phyloP scores from a whole-genome alignment of 768 basidiomycete genomes.

The Asterophora parasitica region DNA sequence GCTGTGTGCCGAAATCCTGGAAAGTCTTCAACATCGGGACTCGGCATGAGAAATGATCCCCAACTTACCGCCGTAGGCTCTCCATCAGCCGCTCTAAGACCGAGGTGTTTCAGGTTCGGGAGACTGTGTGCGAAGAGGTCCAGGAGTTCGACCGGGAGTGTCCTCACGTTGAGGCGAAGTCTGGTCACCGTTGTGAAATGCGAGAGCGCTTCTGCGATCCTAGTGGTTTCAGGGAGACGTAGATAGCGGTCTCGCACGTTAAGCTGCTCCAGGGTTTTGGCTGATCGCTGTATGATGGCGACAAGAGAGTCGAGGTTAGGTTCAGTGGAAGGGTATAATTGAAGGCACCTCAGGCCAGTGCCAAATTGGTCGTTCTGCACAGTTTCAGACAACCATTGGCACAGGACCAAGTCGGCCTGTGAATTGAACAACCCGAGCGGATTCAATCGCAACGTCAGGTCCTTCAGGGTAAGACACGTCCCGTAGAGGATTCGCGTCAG shows the following conservation, averaged over 20 bases:
- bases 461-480: conserved; percentile 27
- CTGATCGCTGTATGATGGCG: conserved; percentile 26
- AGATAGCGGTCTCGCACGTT: conserved; percentile 39
- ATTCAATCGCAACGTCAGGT: conserved; percentile 36
- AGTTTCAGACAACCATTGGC: conserved; percentile 29
- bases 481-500: conserved; percentile 28
- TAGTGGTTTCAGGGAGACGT: conserved; percentile 24
- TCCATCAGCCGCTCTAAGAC: conserved; percentile 27
- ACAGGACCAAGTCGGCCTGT: conserved; percentile 30
- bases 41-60: not conserved
- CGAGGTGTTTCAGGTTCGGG: conserved; percentile 27
- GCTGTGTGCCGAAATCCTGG: conserved; percentile 21
- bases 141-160: conserved; percentile 27
- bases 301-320: conserved; percentile 31
- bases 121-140: conserved; percentile 28
- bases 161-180: conserved; percentile 31
- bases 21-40: not conserved
- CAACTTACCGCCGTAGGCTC: conserved; percentile 9
- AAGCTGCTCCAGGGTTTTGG: conserved; percentile 28
- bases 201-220: conserved; percentile 22
- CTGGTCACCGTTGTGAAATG: conserved; percentile 21
- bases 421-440: conserved; percentile 24
- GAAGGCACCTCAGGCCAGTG: conserved; percentile 26
- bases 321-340: conserved; percentile 37
- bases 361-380: conserved; percentile 26